Conservation (phyloP, 495 filamentous ascomycete species). For the Aspergillus cavernicola region DNA sequence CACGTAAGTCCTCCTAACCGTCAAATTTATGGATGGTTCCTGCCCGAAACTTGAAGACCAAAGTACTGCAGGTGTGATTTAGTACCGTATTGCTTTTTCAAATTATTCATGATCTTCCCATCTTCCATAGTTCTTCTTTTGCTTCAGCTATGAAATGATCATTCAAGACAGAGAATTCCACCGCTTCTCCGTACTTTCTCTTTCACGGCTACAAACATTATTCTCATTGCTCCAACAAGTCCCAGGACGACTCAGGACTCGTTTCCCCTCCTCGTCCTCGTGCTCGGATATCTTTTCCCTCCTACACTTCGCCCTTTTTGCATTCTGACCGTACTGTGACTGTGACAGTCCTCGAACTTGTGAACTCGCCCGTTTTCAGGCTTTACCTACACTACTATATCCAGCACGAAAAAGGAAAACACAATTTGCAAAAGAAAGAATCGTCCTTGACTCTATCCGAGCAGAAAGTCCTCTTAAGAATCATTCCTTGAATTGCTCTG, state of each 20-base stretch:
- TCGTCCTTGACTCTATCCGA: not conserved
- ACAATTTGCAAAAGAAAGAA: constrained; percentile 8
- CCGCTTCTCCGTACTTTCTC: not conserved
- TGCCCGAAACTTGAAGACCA: constrained; percentile 7
- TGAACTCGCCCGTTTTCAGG: constrained; percentile 19
- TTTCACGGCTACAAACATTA: not conserved
- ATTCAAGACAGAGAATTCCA: too few relatives aligned
- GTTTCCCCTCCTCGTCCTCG: not conserved
- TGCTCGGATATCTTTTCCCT: constrained; percentile 7
- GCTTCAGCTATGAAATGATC: too few relatives aligned
- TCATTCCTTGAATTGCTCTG: constrained; percentile 22
- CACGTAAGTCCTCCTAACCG: too few relatives aligned
- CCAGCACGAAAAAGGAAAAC: constrained; percentile 2
- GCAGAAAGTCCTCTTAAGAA: not conserved
- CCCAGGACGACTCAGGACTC: not conserved
- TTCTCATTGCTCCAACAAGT: not conserved
- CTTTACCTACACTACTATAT: constrained; percentile 7
- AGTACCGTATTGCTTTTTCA: not conserved
- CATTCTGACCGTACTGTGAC: constrained; percentile 1
- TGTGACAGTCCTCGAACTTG: constrained; percentile 8
- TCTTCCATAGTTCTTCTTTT: constrained; percentile 1
- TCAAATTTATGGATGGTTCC: constrained; percentile 4
- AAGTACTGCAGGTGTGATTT: too few relatives aligned
- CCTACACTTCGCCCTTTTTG: constrained; percentile 2
- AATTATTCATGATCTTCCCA: too few relatives aligned